Evolutionary conservation across 345 rosid genomes (phyloP).

Genomic region (Eucalyptus guilfoylei): DNA sequence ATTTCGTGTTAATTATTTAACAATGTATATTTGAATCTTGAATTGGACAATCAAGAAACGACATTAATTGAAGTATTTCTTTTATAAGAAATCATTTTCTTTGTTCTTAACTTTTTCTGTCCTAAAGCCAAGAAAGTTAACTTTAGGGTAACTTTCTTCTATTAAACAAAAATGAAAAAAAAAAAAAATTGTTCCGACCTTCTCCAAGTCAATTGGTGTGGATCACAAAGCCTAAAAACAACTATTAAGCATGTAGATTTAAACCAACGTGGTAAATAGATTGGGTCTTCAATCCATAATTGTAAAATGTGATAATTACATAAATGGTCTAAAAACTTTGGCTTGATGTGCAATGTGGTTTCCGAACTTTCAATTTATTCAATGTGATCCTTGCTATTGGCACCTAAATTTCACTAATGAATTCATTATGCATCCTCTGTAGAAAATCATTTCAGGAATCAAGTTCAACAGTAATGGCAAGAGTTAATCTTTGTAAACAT

Average conservation of each 20-base stretch:
- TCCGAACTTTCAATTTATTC: no score
- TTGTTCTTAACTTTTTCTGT: no score
- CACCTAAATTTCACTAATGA: background rate
- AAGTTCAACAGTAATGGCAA: background rate
- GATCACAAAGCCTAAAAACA: background rate
- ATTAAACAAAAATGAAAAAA: background rate
- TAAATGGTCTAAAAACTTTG: background rate
- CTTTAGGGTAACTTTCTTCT: background rate
- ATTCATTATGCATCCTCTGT: background rate
- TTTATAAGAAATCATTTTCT: background rate
- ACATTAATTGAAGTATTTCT: background rate
- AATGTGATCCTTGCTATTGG: background rate
- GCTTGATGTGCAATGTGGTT: background rate
- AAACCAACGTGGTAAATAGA: background rate
- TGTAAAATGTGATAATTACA: background rate
- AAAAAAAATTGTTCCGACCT: background rate
- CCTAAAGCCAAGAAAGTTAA: background rate
- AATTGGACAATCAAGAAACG: background rate
- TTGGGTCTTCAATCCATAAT: background rate
- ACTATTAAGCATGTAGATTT: background rate
- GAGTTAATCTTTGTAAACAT: background rate
- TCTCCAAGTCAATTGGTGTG: background rate
- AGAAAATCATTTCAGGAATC: background rate
- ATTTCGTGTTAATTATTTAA: background rate
- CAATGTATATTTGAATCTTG: background rate